A percentile compares a stretch with the other conserved stretches of the same genome.
These are phyloP conservation scores for Seiridium cupressi DNA, from an alignment of 2,329 filamentous ascomycete species.

Conservation along the genomic window DNA sequence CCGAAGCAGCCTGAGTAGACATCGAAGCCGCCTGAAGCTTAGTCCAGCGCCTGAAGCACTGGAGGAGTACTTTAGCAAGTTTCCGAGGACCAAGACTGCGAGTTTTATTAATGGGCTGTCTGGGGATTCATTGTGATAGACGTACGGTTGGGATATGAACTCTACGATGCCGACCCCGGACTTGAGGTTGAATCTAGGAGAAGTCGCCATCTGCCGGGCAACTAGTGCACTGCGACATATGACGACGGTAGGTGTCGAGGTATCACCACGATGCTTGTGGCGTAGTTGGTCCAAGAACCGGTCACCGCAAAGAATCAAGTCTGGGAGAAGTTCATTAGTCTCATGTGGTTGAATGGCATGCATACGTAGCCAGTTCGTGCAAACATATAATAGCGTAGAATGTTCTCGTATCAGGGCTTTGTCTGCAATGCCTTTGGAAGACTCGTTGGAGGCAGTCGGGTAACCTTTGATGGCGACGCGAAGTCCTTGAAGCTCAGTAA, in stretches of 20 bases:
- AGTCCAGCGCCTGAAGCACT: not conserved
- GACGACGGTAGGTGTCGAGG: conserved; percentile 24
- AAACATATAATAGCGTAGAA: not conserved
- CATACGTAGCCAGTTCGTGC: not conserved
- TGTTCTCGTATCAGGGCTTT: not conserved
- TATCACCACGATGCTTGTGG: not conserved
- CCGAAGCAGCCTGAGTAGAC: not conserved
- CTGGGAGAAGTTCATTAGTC: conserved; percentile 10
- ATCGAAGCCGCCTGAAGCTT: not conserved
- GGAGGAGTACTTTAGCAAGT: conserved; percentile 28
- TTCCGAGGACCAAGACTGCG: conserved; percentile 34
- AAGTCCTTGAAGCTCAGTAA: not conserved
- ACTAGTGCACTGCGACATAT: conserved; percentile 30
- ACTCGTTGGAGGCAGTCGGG: not conserved
- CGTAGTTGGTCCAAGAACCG: conserved; percentile 12
- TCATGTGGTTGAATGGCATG: not conserved
- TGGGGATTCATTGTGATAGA: no score
- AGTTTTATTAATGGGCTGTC: no score
- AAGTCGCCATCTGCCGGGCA: conserved; percentile 20
- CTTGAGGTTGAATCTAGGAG: not conserved
- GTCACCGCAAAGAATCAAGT: conserved; percentile 23
- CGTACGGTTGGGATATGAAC: conserved; percentile 37
- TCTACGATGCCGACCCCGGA: conserved; percentile 24
- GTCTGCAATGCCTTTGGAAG: not conserved
- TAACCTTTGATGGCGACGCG: not conserved